These are phyloP conservation scores for Cladosporium colombiae DNA, from an alignment of 2,329 filamentous ascomycete genomes.

Conservation along the genomic window DNA sequence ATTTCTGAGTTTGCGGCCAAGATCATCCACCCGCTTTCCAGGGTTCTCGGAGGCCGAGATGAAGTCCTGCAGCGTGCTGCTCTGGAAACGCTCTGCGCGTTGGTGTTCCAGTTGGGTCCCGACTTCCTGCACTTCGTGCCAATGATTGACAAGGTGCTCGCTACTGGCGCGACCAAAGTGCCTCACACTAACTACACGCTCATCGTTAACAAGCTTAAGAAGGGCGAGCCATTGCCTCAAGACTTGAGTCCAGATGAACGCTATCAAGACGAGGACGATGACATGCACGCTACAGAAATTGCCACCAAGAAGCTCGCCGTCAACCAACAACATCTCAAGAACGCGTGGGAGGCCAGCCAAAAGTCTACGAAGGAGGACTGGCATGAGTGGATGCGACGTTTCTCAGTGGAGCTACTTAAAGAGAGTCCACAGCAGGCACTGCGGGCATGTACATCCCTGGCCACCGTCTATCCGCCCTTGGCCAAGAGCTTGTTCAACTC, in stretches of 20 bases:
- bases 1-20: conserved; percentile 95
- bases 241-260: conserved; percentile 85
- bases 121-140: conserved; percentile 94
- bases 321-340: conserved; percentile 95
- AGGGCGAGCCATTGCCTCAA: conserved; percentile 91
- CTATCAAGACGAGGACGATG: conserved; percentile 69
- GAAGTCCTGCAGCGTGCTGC: conserved; percentile 74
- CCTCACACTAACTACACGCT: conserved; percentile 90
- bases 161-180: conserved; percentile 68
- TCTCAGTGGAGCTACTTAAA: conserved; percentile 90
- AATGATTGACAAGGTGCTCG: conserved; percentile 82
- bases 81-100: conserved; percentile 87
- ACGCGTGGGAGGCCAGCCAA: conserved; percentile 93
- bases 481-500: conserved; percentile 97
- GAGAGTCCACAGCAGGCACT: conserved; percentile 96
- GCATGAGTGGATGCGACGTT: conserved; percentile 97
- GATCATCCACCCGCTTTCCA: conserved; percentile 89
- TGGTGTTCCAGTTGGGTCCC: conserved; percentile 93
- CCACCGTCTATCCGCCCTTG: conserved; percentile 86
- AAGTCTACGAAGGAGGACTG: conserved; percentile 98
- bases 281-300: conserved; percentile 78
- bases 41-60: conserved; percentile 75
- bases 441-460: conserved; percentile 86
- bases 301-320: conserved; percentile 92
- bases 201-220: conserved; percentile 87